A percentile compares a stretch with the other conserved stretches of the same genome.
phyloP scores from a whole-genome alignment of 1,284 basidiomycete genomes.

The Malassezia psittaci region DNA sequence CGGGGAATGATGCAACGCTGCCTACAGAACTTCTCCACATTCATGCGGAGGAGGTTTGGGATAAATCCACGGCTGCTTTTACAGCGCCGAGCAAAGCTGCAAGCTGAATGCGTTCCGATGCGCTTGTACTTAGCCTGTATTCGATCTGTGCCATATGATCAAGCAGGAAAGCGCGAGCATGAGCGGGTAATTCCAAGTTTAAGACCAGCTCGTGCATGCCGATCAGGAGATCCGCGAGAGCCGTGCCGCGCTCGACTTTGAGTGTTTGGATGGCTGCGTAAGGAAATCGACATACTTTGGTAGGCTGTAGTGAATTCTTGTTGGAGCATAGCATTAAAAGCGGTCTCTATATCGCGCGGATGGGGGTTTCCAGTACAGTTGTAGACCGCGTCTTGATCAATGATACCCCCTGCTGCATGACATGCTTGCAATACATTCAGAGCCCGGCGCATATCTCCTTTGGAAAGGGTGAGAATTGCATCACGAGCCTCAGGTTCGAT shows the following conservation, averaged over 20 bases:
- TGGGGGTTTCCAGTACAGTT: slow-evolving; percentile 94
- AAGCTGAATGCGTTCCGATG: slow-evolving; percentile 85
- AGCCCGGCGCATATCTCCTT: slow-evolving; percentile 94
- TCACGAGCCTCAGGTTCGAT: slow-evolving; percentile 74
- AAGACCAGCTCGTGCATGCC: slow-evolving; percentile 86
- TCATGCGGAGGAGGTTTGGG: slow-evolving; percentile 8
- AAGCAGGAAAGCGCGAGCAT: slow-evolving; percentile 78
- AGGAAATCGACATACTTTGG: slow-evolving; percentile 56
- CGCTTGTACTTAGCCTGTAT: slow-evolving; percentile 85
- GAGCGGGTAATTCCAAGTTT: slow-evolving; percentile 70
- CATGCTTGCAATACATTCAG: slow-evolving; percentile 94
- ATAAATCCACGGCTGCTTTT: slow-evolving; percentile 75
- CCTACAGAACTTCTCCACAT: too few species aligned
- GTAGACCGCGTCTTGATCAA: slow-evolving; percentile 84
- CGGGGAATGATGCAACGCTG: background rate
- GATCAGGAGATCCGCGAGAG: slow-evolving; percentile 85
- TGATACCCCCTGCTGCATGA: slow-evolving; percentile 80
- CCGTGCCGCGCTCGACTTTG: slow-evolving; percentile 84
- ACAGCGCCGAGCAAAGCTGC: slow-evolving; percentile 84
- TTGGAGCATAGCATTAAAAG: slow-evolving; percentile 88
- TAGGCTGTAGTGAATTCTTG: slow-evolving; percentile 92
- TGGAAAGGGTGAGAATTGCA: slow-evolving; percentile 80
- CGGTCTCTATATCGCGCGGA: slow-evolving; percentile 79
- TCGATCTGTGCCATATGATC: slow-evolving; percentile 73
- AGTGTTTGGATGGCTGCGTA: slow-evolving; percentile 67